Base-by-base conservation (phyloP, 129 eudicot species). In the Flaveria bidentis region DNA sequence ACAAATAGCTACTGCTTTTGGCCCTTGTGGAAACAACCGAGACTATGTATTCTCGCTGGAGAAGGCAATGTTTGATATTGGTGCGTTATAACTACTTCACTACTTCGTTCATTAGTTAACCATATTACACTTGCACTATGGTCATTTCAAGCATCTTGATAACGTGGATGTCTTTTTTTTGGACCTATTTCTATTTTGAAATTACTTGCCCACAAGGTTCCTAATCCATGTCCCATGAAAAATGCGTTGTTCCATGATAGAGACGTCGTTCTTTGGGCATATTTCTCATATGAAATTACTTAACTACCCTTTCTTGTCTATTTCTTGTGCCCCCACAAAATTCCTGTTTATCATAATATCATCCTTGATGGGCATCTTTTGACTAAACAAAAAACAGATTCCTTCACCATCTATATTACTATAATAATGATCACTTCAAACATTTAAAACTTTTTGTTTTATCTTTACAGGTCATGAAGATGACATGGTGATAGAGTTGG, bases 1-100 rank as follows among this genome's bases (percentile, higher is more conserved):
- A 89, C 99, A 94, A 87, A 94, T 94, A 30, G 99, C 99, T 12
- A 94, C 96, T 55, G 99, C 99, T 17, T 69, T 67, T 81, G 99
- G 99, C 62, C 99, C 99, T 0, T 91, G 97, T 61, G 99, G 99
- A 45, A 91, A 94, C 82, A 94, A 94, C 82, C 82, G 92, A 83
- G 97, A 91, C 69, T 94, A 94, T 71, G 60, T 94, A 6, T 94
- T 94, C 85, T 74, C 65, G 71, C 67, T 94, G 85, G 99, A 94
- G 67, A 94, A 94, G 55, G 99, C 99, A 46, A 77, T 94, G 92
- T 86, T 76, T 68, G 94, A 89, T 80, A 94, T 94, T 23, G 99
- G 96, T 94, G 84, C 5, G 80, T 65, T 30, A 63, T 30, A 63
- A 30, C 46, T 33, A 30, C 46, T 15, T 63, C 22, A 30, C 69